A percentile compares a stretch with the other conserved stretches of the same genome.
Conservation (phyloP, 768 basidiomycete species). For the Rhodotorula diobovata region DNA sequence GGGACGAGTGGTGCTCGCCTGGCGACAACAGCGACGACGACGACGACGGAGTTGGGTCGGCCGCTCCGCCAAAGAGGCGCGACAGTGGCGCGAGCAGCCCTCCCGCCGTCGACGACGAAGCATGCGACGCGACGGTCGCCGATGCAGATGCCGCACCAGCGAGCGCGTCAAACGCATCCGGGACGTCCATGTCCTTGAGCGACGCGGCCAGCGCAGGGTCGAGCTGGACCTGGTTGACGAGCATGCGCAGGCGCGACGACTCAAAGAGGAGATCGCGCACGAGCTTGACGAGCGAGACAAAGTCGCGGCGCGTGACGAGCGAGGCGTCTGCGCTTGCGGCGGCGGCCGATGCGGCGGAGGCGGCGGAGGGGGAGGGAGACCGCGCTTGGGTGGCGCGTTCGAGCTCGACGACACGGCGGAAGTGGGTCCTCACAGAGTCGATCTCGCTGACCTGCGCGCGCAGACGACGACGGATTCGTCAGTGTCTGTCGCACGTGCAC, state of each 20-base stretch:
- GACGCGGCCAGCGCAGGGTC: slow-evolving; percentile 71
- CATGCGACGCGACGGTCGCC: slow-evolving; percentile 40
- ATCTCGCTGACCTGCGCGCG: slow-evolving; percentile 53
- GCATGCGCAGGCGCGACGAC: slow-evolving; percentile 71
- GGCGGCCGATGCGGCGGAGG: not conserved
- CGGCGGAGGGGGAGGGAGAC: accelerated
- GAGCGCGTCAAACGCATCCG: slow-evolving; percentile 56
- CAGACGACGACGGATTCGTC: not conserved
- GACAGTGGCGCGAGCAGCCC: slow-evolving; percentile 44
- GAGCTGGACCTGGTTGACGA: slow-evolving; percentile 82
- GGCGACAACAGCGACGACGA: slow-evolving; percentile 5
- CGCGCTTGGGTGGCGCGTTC: slow-evolving; percentile 53
- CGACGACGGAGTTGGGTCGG: too few species aligned
- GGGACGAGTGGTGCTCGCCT: not conserved
- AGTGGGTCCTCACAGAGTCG: slow-evolving; percentile 63
- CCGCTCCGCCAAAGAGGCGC: slow-evolving; percentile 39
- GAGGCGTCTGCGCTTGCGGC: slow-evolving; percentile 31
- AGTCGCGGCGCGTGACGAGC: slow-evolving; percentile 65
- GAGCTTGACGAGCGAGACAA: slow-evolving; percentile 73
- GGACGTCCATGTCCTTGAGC: slow-evolving; percentile 67
- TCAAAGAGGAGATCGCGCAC: slow-evolving; percentile 79
- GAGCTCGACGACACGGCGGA: slow-evolving; percentile 69
- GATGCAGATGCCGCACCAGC: slow-evolving; percentile 10
- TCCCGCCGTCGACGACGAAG: slow-evolving; percentile 47
- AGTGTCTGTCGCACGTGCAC: not conserved